phyloP scores from a whole-genome alignment of 1,139 yeast genomes.

The Komagataea norvegica region DNA sequence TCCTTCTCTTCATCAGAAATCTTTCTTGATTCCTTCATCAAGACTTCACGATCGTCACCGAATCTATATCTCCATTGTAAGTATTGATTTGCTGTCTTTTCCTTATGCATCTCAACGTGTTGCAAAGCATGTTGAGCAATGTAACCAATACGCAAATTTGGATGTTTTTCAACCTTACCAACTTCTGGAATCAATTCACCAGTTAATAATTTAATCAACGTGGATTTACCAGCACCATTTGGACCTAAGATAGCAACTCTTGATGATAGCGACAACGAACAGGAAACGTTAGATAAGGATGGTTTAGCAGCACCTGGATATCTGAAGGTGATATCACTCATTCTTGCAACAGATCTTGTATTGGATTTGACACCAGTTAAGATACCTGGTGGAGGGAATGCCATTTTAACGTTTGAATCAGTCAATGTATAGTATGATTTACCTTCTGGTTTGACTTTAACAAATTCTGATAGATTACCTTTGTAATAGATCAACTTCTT shows the following conservation, averaged over 20 bases:
- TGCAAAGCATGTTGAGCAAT: constrained; percentile 98
- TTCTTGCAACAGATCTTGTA: constrained; percentile 92
- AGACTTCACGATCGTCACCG: constrained; percentile 97
- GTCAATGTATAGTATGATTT: constrained; percentile 94
- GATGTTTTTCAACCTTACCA: constrained; percentile 96
- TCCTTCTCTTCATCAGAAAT: constrained; percentile 78
- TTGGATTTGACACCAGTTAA: constrained; percentile 92
- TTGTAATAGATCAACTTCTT: constrained; percentile 92
- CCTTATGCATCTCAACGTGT: constrained; percentile 95
- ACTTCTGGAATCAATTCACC: constrained; percentile 83
- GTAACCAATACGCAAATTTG: constrained; percentile 95
- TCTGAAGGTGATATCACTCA: constrained; percentile 78
- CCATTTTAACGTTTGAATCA: constrained; percentile 91
- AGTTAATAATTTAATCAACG: constrained; percentile 86
- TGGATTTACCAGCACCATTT: constrained; percentile 98
- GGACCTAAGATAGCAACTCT: constrained; percentile 97
- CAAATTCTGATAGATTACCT: constrained; percentile 93
- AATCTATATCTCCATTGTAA: constrained; percentile 97
- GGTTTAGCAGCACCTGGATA: constrained; percentile 91
- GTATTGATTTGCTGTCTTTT: constrained; percentile 95
- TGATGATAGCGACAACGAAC: constrained; percentile 85
- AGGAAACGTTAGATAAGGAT: constrained; percentile 71
- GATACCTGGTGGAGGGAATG: constrained; percentile 97
- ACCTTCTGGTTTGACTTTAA: constrained; percentile 90
- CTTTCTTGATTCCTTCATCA: constrained; percentile 88